Conservation (phyloP, 2,329 filamentous ascomycete species). For the Nemania serpens region DNA sequence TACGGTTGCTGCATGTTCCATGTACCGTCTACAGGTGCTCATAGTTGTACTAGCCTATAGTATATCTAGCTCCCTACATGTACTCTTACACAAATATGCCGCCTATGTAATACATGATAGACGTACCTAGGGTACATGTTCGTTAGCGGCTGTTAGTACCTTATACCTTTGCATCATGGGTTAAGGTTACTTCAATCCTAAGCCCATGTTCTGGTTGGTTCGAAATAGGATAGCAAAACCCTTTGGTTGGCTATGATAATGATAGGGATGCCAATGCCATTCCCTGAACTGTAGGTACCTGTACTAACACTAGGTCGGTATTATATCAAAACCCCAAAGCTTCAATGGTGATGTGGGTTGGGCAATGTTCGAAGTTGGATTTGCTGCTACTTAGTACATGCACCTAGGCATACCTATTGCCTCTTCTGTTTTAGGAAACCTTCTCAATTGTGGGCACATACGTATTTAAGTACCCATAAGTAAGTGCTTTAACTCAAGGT, state of each 20-base stretch:
- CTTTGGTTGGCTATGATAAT: neutral
- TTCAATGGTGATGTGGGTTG: constrained; percentile 6
- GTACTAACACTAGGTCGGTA: too few relatives aligned
- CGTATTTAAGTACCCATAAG: neutral
- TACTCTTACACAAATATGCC: too few relatives aligned
- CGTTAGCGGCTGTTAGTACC: too few relatives aligned
- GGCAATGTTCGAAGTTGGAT: neutral
- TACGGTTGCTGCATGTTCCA: too few relatives aligned
- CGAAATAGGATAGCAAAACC: neutral
- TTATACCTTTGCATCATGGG: neutral
- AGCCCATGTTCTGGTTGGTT: neutral
- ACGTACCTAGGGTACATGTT: too few relatives aligned
- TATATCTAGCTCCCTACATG: neutral
- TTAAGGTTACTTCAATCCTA: neutral
- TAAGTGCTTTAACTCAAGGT: neutral
- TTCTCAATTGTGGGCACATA: neutral
- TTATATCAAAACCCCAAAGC: neutral
- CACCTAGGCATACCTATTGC: neutral
- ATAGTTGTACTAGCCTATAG: neutral
- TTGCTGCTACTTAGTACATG: too few relatives aligned
- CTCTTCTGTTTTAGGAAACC: neutral
- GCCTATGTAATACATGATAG: too few relatives aligned
- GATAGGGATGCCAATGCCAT: too few relatives aligned
- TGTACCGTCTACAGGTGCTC: too few relatives aligned
- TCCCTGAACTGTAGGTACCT: neutral